phyloP scores from a whole-genome alignment of 345 rosid species.

The Arabidopsis arenosa region DNA sequence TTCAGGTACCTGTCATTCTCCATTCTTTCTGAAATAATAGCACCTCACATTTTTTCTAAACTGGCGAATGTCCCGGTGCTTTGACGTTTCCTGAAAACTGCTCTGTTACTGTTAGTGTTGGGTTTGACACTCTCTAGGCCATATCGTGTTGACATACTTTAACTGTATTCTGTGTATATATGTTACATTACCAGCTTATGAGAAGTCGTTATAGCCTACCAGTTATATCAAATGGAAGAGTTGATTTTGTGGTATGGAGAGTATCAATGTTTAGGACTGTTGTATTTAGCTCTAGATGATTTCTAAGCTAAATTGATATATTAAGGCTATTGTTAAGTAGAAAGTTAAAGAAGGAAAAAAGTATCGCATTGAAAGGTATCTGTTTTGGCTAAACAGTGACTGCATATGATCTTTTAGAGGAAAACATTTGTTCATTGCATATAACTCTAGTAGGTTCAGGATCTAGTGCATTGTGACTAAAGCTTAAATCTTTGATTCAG shows the following conservation, averaged over 20 bases:
- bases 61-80: background rate
- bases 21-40: background rate
- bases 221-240: slow-evolving; percentile 12
- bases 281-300: slow-evolving; percentile 19
- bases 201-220: no score
- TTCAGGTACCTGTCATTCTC: slow-evolving; percentile 59
- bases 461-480: slow-evolving; percentile 18
- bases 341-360: background rate
- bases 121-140: slow-evolving; percentile 10
- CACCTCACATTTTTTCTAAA: background rate
- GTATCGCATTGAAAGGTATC: background rate
- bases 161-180: background rate
- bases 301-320: background rate
- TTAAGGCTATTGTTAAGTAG: background rate
- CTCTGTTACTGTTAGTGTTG: slow-evolving; percentile 17
- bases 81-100: slow-evolving; percentile 21
- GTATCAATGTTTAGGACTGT: background rate
- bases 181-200: no score
- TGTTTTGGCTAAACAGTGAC: slow-evolving; percentile 3
- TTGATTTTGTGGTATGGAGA: background rate
- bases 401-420: background rate
- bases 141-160: slow-evolving; percentile 7
- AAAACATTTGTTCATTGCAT: background rate
- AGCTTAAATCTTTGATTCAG: slow-evolving; percentile 22
- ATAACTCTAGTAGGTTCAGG: slow-evolving; percentile 6